A percentile compares a stretch with the other conserved stretches of the same genome.
phyloP scores from a whole-genome alignment of 2,329 filamentous ascomycete genomes.

The Fusarium subglutinans region DNA sequence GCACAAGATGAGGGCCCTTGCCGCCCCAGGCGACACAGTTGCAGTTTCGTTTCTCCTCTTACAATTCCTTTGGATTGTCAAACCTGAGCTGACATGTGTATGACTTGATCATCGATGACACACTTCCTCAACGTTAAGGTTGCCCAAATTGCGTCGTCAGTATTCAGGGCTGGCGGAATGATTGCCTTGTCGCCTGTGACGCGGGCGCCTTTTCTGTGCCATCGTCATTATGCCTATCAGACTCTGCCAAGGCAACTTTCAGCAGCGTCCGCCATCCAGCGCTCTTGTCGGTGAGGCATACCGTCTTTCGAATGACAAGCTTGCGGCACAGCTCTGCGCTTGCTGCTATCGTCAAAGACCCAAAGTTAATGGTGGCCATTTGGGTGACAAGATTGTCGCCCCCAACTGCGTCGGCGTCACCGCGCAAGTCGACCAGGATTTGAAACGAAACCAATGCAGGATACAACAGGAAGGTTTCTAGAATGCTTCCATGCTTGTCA shows the following conservation, averaged over 20 bases:
- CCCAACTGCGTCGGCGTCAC: conserved; percentile 12
- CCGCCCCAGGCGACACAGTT: not conserved
- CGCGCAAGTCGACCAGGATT: not conserved
- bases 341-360: conserved; percentile 4
- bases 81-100: conserved; percentile 23
- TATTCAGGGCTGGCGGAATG: conserved; percentile 22
- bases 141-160: not conserved
- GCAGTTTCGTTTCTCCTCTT: conserved; percentile 17
- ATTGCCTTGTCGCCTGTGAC: conserved; percentile 1
- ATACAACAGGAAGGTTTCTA: conserved; percentile 39
- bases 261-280: conserved; percentile 1
- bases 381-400: not conserved
- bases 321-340: conserved; percentile 22
- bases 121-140: not conserved
- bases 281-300: conserved; percentile 11
- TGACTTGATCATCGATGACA: conserved; percentile 7
- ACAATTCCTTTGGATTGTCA: not conserved
- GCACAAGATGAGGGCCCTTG: conserved; percentile 13
- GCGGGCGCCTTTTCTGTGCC: conserved; percentile 15
- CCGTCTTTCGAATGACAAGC: conserved; percentile 6
- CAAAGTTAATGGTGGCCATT: not conserved
- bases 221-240: not conserved
- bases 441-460: conserved; percentile 27
- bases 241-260: not conserved
- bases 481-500: conserved; percentile 32